A percentile compares a stretch with the other conserved stretches of the same genome.
Evolutionary conservation across 2,329 filamentous ascomycete species (phyloP).

Genomic region (Fusarium fracticaudum): DNA sequence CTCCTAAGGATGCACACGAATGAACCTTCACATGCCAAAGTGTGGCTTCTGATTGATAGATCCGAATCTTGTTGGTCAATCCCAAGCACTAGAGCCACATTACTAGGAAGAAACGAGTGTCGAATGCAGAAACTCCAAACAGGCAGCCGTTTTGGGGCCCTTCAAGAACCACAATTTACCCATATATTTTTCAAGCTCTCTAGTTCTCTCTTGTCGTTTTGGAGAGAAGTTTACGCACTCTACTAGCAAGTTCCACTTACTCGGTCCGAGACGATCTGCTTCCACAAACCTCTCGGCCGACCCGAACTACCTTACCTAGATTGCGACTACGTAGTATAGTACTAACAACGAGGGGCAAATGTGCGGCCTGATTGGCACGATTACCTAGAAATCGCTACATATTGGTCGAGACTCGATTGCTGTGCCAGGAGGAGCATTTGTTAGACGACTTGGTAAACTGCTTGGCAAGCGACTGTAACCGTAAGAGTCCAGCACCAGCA

Average conservation of each 20-base stretch:
- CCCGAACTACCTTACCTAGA: neutral
- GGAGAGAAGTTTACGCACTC: neutral
- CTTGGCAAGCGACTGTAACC: neutral
- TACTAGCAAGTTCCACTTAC: slow-evolving; percentile 9
- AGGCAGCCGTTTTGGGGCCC: slow-evolving; percentile 16
- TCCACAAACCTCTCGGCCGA: slow-evolving; percentile 6
- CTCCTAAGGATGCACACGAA: neutral
- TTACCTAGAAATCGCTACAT: slow-evolving; percentile 1
- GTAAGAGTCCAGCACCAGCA: neutral
- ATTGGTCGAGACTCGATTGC: neutral
- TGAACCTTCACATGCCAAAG: slow-evolving; percentile 36
- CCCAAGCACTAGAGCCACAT: slow-evolving; percentile 10
- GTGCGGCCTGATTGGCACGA: slow-evolving; percentile 8
- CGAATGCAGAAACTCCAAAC: slow-evolving; percentile 29
- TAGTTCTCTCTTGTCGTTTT: slow-evolving; percentile 21
- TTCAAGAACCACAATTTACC: slow-evolving; percentile 16
- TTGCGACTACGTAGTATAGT: neutral
- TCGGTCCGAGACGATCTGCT: slow-evolving; percentile 21
- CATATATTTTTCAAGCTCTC: neutral
- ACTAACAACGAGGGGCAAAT: slow-evolving; percentile 15
- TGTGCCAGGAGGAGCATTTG: slow-evolving; percentile 3
- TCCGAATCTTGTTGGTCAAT: slow-evolving; percentile 1
- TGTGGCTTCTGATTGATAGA: slow-evolving; percentile 12
- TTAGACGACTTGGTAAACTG: neutral
- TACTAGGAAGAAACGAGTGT: slow-evolving; percentile 33